These are phyloP conservation scores for Rhodotorula sp. DNA, from an alignment of 1,284 basidiomycete genomes.

Conservation along the genomic window DNA sequence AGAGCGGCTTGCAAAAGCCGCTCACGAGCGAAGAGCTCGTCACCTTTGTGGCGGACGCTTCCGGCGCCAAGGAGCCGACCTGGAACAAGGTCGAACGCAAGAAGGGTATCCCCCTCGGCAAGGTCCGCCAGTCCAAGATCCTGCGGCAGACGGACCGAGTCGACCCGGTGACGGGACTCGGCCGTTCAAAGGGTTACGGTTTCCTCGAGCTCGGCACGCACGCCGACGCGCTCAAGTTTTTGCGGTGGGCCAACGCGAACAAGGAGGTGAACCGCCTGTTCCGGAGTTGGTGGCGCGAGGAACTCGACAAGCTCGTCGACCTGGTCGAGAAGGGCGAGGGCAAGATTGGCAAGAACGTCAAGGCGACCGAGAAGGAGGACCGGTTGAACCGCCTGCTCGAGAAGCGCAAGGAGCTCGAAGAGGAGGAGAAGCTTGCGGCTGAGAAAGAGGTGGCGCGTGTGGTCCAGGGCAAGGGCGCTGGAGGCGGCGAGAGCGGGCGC, in stretches of 20 bases:
- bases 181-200: conserved; percentile 88
- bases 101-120: conserved; percentile 58
- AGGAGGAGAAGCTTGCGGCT: conserved; percentile 56
- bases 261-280: conserved; percentile 63
- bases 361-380: conserved; percentile 66
- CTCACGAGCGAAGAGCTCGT: conserved; percentile 72
- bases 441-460: conserved; percentile 49
- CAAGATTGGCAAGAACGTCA: conserved; percentile 34
- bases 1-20: conserved; percentile 60
- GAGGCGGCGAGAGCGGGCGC: conserved; percentile 44
- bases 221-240: conserved; percentile 81
- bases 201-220: conserved; percentile 89
- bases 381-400: conserved; percentile 61
- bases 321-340: conserved; percentile 43
- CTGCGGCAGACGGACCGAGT: conserved; percentile 81
- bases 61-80: conserved; percentile 47
- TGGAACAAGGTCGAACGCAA: conserved; percentile 46
- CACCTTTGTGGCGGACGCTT: conserved; percentile 39
- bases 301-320: conserved; percentile 68
- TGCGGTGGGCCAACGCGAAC: conserved; percentile 94
- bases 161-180: conserved; percentile 80
- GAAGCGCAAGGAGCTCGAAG: conserved; percentile 54
- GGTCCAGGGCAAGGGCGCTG: conserved; percentile 37
- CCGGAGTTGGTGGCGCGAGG: conserved; percentile 77
- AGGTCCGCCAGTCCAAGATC: conserved; percentile 79